These are phyloP conservation scores for Kingdonia uniflora DNA, from an alignment of 164 flowering plant genomes.

Conservation along the genomic window DNA sequence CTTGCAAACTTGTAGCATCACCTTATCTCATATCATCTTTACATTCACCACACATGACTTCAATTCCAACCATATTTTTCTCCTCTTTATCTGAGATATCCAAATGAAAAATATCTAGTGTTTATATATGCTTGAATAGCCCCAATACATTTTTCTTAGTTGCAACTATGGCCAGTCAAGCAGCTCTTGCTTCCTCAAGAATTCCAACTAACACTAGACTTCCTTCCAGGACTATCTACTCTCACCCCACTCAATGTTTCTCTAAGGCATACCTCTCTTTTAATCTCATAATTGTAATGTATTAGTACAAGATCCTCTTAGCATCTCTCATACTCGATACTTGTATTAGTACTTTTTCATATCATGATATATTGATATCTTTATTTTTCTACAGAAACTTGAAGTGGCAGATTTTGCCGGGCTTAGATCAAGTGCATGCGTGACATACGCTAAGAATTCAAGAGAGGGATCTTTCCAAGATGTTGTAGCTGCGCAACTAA, in stretches of 20 bases:
- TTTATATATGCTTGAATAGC: constrained; percentile 11
- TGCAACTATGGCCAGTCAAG: constrained; percentile 87
- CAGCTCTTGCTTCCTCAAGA: constrained; percentile 88
- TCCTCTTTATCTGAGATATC: neutral
- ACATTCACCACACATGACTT: constrained; percentile 6
- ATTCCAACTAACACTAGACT: constrained; percentile 54
- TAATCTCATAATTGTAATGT: constrained; percentile 5
- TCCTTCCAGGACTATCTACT: constrained; percentile 40
- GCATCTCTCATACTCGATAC: neutral
- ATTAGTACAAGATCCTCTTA: too few relatives aligned
- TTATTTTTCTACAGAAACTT: constrained; percentile 37
- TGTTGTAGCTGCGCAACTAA: constrained; percentile 58
- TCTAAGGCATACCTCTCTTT: constrained; percentile 40
- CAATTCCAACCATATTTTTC: constrained; percentile 4
- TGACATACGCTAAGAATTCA: constrained; percentile 39
- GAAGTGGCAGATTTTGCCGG: constrained; percentile 76
- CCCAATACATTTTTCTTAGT: constrained; percentile 13
- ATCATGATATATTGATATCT: neutral
- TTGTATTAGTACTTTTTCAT: neutral
- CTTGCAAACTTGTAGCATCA: neutral
- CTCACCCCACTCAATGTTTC: constrained; percentile 49
- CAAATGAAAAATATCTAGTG: neutral
- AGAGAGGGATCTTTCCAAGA: constrained; percentile 62
- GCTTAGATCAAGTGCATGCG: constrained; percentile 41
- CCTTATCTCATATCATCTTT: constrained; percentile 3